These are phyloP conservation scores for Coemansia sp. DNA, from an alignment of 192 early-diverging fungal species.

Conservation along the genomic window DNA sequence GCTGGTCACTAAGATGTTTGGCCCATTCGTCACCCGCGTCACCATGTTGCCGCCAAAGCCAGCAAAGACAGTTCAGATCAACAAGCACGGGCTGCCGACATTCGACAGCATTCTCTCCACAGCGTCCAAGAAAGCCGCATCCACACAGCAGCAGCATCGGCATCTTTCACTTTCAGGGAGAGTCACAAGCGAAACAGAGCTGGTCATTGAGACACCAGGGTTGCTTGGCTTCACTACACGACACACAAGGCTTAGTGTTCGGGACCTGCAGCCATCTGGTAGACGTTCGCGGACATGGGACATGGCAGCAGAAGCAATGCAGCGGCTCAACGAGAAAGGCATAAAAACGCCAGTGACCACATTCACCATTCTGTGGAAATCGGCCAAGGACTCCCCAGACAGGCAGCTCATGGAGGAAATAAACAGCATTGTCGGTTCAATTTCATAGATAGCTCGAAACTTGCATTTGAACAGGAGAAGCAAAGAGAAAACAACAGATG, in stretches of 20 bases:
- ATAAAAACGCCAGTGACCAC: slow-evolving; percentile 19
- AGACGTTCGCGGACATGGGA: slow-evolving; percentile 45
- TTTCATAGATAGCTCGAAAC: background rate
- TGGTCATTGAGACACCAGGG: slow-evolving; percentile 44
- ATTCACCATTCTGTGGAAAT: slow-evolving; percentile 53
- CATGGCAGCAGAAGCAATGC: slow-evolving; percentile 11
- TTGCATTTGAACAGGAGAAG: background rate
- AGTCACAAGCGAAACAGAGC: slow-evolving; percentile 26
- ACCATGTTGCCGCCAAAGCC: slow-evolving; percentile 20
- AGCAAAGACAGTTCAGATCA: slow-evolving; percentile 7
- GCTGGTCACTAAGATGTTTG: slow-evolving; percentile 33
- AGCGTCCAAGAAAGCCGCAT: background rate
- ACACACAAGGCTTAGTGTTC: slow-evolving; percentile 18
- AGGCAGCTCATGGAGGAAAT: slow-evolving; percentile 41
- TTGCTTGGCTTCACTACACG: slow-evolving; percentile 35
- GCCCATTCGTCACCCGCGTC: slow-evolving; percentile 50
- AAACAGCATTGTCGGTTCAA: slow-evolving; percentile 27
- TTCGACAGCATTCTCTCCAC: slow-evolving; percentile 45
- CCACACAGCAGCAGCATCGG: background rate
- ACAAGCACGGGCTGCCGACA: slow-evolving; percentile 42
- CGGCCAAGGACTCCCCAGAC: slow-evolving; percentile 17
- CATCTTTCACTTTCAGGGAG: slow-evolving; percentile 18
- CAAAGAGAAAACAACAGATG: background rate
- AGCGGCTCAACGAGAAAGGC: slow-evolving; percentile 12
- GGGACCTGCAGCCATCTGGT: slow-evolving; percentile 29